Base-by-base conservation (phyloP, 805 yeast genomes). In the Candida multigemmis region DNA sequence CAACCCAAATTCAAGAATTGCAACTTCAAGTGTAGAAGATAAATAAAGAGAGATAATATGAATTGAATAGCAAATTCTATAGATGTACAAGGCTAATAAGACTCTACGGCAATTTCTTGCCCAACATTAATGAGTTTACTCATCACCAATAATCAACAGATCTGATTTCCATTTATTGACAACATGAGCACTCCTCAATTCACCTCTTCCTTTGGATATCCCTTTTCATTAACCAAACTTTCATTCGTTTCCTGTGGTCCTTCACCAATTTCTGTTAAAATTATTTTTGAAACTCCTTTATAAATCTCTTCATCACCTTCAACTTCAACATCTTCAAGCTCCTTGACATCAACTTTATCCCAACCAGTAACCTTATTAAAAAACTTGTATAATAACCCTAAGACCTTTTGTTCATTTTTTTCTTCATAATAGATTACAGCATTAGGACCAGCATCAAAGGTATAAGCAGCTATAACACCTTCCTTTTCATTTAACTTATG, bases 381-480 rank as follows among this genome's bases (percentile, higher is more conserved):
- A 37, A 71, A 65, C 31, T 65, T 60, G 53, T 77, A 61, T 33
- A 91, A 58, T 38, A 83, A 65, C 3, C 86, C 77, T 41, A 89
- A 68, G 5, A 91, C 76, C 35, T 62, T 65, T n/a, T 57, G 42
- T 56, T 86, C 95, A 55, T 89, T 72, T 44, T 75, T 65, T 38
- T 69, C 70, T 48, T 78, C 75, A 50, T 91, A 91, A 60, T 91
- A 91, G 35, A 91, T 71, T 23, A 91, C 99, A 12, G 96, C 95
- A 57, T 91, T 91, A 56, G 99, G 98, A 49, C 99, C 99, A 17
- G 99, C 99, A 55, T 91, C 99, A 48, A 81, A 91, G 2, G 99
- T 91, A 56, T 91, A 91, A 20, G 97, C 97, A 8, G 95, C 98
- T 30, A 89, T 68, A 8, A 69, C 68, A 27, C 81, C 83, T 19